Evolutionary conservation across 1,139 yeast species (phyloP), one percentile per base, ranked within the genome.

Genomic region (Sugiyamaella neomexicana): DNA sequence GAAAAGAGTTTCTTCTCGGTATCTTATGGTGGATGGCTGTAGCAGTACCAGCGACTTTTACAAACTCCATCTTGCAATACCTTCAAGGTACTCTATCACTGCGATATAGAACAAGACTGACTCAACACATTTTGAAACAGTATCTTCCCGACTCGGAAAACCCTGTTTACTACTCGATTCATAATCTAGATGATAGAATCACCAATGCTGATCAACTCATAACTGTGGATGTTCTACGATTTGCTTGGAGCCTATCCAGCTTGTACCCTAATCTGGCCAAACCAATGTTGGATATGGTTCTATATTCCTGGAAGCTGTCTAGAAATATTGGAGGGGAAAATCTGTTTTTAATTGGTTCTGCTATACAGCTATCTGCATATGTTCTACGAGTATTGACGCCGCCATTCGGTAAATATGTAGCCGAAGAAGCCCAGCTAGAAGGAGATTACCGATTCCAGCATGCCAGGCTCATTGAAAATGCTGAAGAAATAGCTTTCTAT

Each of bases 211-310:
- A 88, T 70, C 96, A 89, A 71, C 75, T 93, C 65, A 81, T 88
- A 46, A 82, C 95, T 1, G 83, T 89, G 5, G 96, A 89, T 66
- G 83, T 89, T 16, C 81, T 86, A 38, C 79, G 90, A 57, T 82
- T 91, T 64, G 80, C 96, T 10, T 76, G 79, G 45, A 84, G 93
- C 2, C 75, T 89, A 47, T 81, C 96, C 5, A 77, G 83, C 52
- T 77, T 91, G 51, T 93, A 96, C 23, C 88, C 95, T n/a, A 96
- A 91, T 68, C 71, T 91, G 39, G 78, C 93, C 59, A 89, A 89
- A 66, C 97, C 98, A 0, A 77, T 88, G 5, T 75, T 91, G 56
- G 97, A 90, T 70, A 79, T 91, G 64, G 72, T 86, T 23, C 75
- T 91, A 46, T 89, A 96, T 69, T 93, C 96, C 0, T 82, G 85